Conservation (phyloP, 2,329 filamentous ascomycete species). For the Zymoseptoria ardabiliae region DNA sequence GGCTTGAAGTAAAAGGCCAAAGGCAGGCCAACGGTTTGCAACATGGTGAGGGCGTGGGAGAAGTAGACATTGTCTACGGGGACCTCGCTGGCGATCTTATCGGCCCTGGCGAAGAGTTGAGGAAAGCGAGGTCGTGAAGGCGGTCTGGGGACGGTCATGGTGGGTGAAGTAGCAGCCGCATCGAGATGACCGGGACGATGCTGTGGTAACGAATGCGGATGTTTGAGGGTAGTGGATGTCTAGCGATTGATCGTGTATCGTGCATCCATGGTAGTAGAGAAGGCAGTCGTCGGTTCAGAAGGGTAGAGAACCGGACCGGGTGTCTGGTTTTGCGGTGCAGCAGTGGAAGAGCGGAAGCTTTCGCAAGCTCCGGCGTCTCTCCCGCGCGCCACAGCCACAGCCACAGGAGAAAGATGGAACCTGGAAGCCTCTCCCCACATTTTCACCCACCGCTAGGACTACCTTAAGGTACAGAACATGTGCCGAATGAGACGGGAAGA, state of each 20-base stretch:
- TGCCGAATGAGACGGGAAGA: no score
- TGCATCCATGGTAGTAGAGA: no score
- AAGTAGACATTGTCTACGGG: slow-evolving; percentile 6
- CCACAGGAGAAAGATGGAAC: no score
- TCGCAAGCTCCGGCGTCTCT: background rate
- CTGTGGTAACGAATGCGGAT: background rate
- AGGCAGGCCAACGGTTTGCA: slow-evolving; percentile 11
- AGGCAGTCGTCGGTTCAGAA: no score
- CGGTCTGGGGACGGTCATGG: slow-evolving; percentile 1
- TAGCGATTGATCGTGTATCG: background rate
- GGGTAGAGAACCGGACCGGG: background rate
- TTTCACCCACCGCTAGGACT: no score
- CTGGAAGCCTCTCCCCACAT: no score
- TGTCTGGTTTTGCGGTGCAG: background rate
- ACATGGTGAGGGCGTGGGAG: slow-evolving; percentile 8
- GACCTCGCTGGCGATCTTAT: slow-evolving; percentile 4
- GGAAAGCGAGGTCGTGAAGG: slow-evolving; percentile 3
- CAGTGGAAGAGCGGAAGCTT: background rate
- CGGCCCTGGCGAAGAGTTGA: slow-evolving; percentile 7
- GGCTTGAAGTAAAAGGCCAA: slow-evolving; percentile 19
- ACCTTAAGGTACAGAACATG: no score
- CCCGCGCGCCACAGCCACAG: no score
- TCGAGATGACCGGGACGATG: background rate
- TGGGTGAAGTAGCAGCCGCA: background rate
- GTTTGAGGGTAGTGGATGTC: background rate